Evolutionary conservation across 352 stramenopile genomes (phyloP).

Genomic region (Stephanocyclus meneghinianus): DNA sequence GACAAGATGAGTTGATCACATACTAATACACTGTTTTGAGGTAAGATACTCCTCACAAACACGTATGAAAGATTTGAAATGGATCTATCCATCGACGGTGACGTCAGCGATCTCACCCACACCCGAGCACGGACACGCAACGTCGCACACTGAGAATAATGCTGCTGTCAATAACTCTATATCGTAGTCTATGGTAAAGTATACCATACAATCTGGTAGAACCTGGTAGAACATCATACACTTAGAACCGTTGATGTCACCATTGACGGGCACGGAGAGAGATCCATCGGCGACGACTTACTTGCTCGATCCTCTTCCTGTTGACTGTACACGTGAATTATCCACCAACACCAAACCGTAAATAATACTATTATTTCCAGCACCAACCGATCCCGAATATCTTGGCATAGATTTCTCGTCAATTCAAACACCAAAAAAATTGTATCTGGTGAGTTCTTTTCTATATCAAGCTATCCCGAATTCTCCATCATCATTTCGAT

Average conservation of each 20-base stretch:
- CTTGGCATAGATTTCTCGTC: too few species aligned
- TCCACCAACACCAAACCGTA: too few species aligned
- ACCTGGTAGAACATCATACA: background rate
- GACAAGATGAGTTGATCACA: background rate
- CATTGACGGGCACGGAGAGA: background rate
- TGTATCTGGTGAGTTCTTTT: too few species aligned
- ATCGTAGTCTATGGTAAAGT: too few species aligned
- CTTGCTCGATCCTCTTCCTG: background rate
- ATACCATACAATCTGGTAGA: too few species aligned
- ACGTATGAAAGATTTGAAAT: background rate
- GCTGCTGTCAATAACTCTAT: too few species aligned
- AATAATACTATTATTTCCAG: too few species aligned
- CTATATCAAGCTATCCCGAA: background rate
- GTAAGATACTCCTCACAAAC: background rate
- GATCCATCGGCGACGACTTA: background rate
- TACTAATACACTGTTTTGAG: background rate
- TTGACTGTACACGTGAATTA: background rate
- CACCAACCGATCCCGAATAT: too few species aligned
- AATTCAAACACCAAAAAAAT: too few species aligned
- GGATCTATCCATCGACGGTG: background rate
- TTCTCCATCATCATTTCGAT: background rate
- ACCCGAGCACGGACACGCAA: background rate
- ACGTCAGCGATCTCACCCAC: background rate
- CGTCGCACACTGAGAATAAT: background rate
- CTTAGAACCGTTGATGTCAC: background rate